Evolutionary conservation across 2,329 filamentous ascomycete genomes (phyloP).

Genomic region (Neurospora sp.): DNA sequence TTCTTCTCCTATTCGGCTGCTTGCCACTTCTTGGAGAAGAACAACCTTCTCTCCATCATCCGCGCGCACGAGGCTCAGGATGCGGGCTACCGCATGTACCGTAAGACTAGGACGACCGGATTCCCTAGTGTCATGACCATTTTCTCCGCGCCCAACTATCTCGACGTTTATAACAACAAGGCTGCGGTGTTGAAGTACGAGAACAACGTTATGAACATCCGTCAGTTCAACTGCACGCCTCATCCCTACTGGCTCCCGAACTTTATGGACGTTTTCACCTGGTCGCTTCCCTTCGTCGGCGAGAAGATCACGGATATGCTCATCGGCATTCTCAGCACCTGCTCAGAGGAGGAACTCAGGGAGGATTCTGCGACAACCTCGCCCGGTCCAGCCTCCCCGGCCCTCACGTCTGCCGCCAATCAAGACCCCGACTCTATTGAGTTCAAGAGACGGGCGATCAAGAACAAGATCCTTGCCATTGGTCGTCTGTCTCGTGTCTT

Average conservation of each 20-base stretch:
- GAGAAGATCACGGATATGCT: conserved; percentile 99
- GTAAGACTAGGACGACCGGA: conserved; percentile 93
- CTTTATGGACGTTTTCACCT: conserved; percentile 99
- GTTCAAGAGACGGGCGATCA: conserved; percentile 91
- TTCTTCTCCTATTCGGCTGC: conserved; percentile 98
- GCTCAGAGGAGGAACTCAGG: conserved; percentile 96
- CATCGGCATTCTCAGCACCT: conserved; percentile 95
- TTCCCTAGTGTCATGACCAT: conserved; percentile 99
- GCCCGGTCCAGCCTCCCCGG: conserved; percentile 64
- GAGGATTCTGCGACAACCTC: conserved; percentile 67
- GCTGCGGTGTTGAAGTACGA: conserved; percentile 98
- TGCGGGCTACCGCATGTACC: conserved; percentile 97
- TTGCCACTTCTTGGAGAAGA: conserved; percentile 96
- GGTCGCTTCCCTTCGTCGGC: conserved; percentile 96
- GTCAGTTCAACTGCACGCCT: conserved; percentile 98
- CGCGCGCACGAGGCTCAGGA: conserved; percentile 97
- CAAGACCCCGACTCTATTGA: conserved; percentile 79
- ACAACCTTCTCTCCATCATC: conserved; percentile 94
- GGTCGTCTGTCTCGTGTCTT: conserved; percentile 94
- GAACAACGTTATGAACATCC: conserved; percentile 99
- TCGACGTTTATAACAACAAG: conserved; percentile 99
- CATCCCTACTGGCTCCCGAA: conserved; percentile 99
- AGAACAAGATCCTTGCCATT: conserved; percentile 99
- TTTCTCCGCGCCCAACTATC: conserved; percentile 96
- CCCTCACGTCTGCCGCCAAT: conserved; percentile 27